Evolutionary conservation across 1,139 yeast genomes (phyloP).

Genomic region (Arxiozyma slooffiae): DNA sequence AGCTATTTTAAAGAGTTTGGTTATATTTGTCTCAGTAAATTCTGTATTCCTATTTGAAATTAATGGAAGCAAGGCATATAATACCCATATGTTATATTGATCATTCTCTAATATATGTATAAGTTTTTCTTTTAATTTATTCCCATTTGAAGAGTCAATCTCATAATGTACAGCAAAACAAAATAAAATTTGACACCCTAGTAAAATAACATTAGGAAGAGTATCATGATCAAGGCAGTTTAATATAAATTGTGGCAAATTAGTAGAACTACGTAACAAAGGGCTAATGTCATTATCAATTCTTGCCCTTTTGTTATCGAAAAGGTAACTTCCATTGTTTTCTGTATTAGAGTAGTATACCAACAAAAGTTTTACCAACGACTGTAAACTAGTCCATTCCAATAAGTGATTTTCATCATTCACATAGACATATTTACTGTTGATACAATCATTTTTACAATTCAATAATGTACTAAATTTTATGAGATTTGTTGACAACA

Average conservation of each 20-base stretch:
- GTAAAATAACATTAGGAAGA: slow-evolving; percentile 5
- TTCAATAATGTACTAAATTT: slow-evolving; percentile 6
- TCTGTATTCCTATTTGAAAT: slow-evolving; percentile 22
- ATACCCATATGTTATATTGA: slow-evolving; percentile 34
- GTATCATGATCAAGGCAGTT: slow-evolving; percentile 11
- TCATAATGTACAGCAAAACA: slow-evolving; percentile 10
- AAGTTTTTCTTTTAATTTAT: slow-evolving; percentile 9
- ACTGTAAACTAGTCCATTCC: slow-evolving; percentile 17
- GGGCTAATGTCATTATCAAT: slow-evolving; percentile 8
- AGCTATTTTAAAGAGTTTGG: slow-evolving; percentile 34
- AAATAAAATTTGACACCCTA: slow-evolving; percentile 18
- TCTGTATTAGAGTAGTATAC: slow-evolving; percentile 10
- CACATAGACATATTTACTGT: slow-evolving; percentile 15
- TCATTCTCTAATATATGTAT: slow-evolving; percentile 13
- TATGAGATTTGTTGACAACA: slow-evolving; percentile 5
- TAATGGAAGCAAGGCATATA: slow-evolving; percentile 32
- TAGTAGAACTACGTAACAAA: slow-evolving; percentile 12
- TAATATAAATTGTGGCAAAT: slow-evolving; percentile 14
- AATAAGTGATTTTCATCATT: slow-evolving; percentile 4
- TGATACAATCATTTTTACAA: not conserved
- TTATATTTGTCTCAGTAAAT: slow-evolving; percentile 12
- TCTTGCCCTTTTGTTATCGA: slow-evolving; percentile 19
- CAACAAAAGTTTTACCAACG: slow-evolving; percentile 14
- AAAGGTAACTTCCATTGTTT: not conserved
- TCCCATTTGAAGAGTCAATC: slow-evolving; percentile 2